Conservation (phyloP, 2,329 filamentous ascomycete genomes). For the Fusarium pseudocircinatum region DNA sequence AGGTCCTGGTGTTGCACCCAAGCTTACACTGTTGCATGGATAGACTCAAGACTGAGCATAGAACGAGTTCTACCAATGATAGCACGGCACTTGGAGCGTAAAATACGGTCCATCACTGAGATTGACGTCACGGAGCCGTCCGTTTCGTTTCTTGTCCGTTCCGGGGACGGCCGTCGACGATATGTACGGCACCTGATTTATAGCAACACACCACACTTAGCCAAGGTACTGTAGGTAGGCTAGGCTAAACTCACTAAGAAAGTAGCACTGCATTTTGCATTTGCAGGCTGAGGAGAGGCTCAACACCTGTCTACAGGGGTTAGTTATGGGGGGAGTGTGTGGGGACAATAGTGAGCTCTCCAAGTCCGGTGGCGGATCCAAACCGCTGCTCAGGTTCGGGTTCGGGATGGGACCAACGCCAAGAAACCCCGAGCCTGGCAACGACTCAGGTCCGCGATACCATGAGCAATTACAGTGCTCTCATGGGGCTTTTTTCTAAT, state of each 20-base stretch:
- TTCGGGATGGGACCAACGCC: constrained; percentile 27
- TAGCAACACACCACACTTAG: constrained; percentile 17
- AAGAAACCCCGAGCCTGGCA: constrained; percentile 33
- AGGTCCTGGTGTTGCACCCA: background rate
- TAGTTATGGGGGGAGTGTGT: background rate
- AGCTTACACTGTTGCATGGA: background rate
- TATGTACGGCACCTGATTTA: constrained; percentile 6
- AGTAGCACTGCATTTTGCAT: background rate
- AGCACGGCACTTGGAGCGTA: constrained; percentile 6
- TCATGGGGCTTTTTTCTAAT: background rate
- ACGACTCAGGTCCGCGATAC: constrained; percentile 26
- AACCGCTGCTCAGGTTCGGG: constrained; percentile 29
- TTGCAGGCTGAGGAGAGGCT: constrained; percentile 9
- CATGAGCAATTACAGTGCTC: background rate
- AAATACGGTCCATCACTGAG: background rate
- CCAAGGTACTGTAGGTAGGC: background rate
- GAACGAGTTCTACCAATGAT: background rate
- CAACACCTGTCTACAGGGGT: constrained; percentile 7
- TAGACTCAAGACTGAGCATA: background rate
- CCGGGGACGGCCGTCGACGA: constrained; percentile 15
- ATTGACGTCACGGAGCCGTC: constrained; percentile 34
- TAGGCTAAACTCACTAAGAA: background rate
- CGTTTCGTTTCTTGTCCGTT: constrained; percentile 7
- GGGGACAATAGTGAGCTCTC: constrained; percentile 21
- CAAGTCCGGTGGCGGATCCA: constrained; percentile 30